Conservation (phyloP, 768 basidiomycete genomes). For the Rhizopogon vesiculosus region DNA sequence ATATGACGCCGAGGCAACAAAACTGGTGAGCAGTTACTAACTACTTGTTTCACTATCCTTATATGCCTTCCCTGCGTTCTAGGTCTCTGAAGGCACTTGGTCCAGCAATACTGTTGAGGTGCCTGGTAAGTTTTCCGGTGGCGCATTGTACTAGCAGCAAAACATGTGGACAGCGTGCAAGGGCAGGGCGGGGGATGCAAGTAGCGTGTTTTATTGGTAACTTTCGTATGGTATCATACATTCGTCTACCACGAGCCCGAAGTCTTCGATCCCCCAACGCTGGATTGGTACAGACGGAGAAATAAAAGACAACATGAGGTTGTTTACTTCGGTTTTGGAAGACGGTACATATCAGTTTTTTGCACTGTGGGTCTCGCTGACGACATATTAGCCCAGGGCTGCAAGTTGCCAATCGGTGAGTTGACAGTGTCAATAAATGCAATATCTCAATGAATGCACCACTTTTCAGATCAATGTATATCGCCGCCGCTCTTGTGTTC, state of each 20-base stretch:
- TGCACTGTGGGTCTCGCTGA: background rate
- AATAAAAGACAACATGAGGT: slow-evolving; percentile 39
- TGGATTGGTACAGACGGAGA: slow-evolving; percentile 44
- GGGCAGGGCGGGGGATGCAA: too few species aligned
- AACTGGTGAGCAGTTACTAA: too few species aligned
- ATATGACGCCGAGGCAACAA: too few species aligned
- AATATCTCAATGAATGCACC: background rate
- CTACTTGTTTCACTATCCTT: too few species aligned
- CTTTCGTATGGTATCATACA: too few species aligned
- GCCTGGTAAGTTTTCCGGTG: too few species aligned
- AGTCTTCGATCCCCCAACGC: slow-evolving; percentile 44
- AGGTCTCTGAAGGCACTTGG: too few species aligned
- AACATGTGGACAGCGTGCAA: too few species aligned
- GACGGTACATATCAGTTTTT: slow-evolving; percentile 27
- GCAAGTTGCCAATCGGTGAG: slow-evolving; percentile 33
- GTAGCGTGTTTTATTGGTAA: too few species aligned
- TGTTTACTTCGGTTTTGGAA: slow-evolving; percentile 48
- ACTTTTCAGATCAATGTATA: slow-evolving; percentile 49
- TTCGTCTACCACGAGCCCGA: slow-evolving; percentile 50
- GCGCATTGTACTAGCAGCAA: too few species aligned
- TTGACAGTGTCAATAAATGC: background rate
- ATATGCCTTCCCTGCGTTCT: too few species aligned
- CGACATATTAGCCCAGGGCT: slow-evolving; percentile 41
- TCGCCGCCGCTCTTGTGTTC: slow-evolving; percentile 57
- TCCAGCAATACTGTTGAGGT: too few species aligned